phyloP scores from a whole-genome alignment of 768 basidiomycete genomes.

The Kwoniella bestiolae region DNA sequence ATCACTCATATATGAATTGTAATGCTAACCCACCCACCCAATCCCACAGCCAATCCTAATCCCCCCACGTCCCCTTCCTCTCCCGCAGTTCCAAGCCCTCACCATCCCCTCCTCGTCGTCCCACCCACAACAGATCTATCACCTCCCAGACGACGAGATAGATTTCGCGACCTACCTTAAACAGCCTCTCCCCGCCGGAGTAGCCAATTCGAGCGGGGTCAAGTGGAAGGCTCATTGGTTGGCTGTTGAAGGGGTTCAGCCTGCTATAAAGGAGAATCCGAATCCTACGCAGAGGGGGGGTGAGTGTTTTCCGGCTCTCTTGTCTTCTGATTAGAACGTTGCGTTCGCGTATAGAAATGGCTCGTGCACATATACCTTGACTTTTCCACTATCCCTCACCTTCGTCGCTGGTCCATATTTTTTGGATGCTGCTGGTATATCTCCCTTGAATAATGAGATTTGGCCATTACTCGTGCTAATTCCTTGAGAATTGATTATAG shows the following conservation, averaged over 20 bases:
- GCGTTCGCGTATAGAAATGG: too few relatives aligned
- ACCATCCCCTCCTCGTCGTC: constrained; percentile 37
- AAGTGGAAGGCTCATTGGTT: constrained; percentile 82
- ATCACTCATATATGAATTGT: too few relatives aligned
- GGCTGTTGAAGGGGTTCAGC: constrained; percentile 96
- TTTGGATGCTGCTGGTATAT: too few relatives aligned
- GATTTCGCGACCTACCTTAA: constrained; percentile 90
- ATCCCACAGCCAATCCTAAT: constrained; percentile 71
- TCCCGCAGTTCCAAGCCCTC: constrained; percentile 57
- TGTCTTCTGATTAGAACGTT: too few relatives aligned
- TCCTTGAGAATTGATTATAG: too few relatives aligned
- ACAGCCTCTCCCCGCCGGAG: constrained; percentile 56
- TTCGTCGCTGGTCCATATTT: neutral
- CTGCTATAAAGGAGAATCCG: constrained; percentile 93
- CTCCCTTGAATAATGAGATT: too few relatives aligned
- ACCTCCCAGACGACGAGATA: constrained; percentile 95
- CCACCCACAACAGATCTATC: constrained; percentile 65
- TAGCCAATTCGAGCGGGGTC: constrained; percentile 49
- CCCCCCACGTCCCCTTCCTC: constrained; percentile 70
- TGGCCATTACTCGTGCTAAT: too few relatives aligned
- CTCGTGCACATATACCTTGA: neutral
- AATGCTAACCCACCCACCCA: neutral
- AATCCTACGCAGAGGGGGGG: constrained; percentile 54
- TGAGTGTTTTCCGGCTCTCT: constrained; percentile 22
- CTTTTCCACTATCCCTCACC: neutral